Evolutionary conservation across 192 early-diverging fungal species (phyloP), one percentile per base, ranked within the genome.

Genomic region (Coemansia guatemalensis): DNA sequence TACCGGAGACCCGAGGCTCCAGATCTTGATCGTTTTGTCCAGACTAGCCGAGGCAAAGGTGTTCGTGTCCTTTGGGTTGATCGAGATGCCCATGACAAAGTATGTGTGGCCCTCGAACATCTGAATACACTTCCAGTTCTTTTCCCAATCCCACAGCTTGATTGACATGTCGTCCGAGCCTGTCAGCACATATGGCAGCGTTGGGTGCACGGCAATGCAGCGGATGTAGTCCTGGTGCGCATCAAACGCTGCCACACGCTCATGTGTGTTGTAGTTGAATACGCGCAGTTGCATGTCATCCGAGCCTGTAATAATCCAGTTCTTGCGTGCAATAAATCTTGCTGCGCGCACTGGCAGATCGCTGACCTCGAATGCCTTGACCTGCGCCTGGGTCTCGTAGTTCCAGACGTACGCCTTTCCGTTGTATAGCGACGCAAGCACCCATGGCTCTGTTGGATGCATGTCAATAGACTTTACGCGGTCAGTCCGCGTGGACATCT

Each of bases 261-360:
- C 97, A 76, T 94, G 93, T 32, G 97, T 99, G 78, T 98, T 97
- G 87, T 99, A 99, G 89, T 99, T 99, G 90, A 92, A 99, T 48
- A 99, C 95, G 14, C 91, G 87, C 69, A 98, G 75, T 65, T 96
- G 94, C 88, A 95, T 93, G 81, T 99, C 97, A 72, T 99, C 97
- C 8, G 94, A 92, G 35, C 97, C 97, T 11, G 95, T 88, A 48
- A 98, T 83, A 32, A 99, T 83, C 91, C 95, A 99, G 75, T 92
- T 93, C 85, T 99, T 99, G 60, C 97, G 87, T 17, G 95, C 83
- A 70, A 99, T 91, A 70, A 99, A 99, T 74, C 94, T 96, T 52
- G 94, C 95, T 8, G 97, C 93, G 54, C 97, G 95, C 62, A 99
- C 95, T 24, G 97, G 97, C 33, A 93, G 87, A 60, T 97, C 92